A percentile compares a stretch with the other conserved stretches of the same genome.
Evolutionary conservation across 768 basidiomycete species (phyloP).

Genomic region (Dentipellis fragilis): DNA sequence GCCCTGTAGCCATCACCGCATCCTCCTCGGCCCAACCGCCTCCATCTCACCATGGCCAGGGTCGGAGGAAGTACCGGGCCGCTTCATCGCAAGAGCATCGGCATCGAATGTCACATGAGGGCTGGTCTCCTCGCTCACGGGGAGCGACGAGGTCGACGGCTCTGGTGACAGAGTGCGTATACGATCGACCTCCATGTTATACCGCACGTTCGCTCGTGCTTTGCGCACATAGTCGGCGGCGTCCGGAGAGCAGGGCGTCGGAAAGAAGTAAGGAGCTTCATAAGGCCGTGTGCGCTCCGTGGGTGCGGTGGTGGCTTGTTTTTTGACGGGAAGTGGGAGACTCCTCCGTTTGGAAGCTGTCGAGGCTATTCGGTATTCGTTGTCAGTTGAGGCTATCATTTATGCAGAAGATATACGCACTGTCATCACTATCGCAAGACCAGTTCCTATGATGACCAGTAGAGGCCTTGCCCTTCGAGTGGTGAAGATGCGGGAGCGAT

Average conservation of each 20-base stretch:
- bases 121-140: background rate
- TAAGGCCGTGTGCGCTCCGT: conserved; percentile 46
- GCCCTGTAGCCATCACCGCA: too few species aligned
- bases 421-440: too few species aligned
- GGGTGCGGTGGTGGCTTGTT: background rate
- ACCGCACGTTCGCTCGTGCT: conserved; percentile 2
- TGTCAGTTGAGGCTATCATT: too few species aligned
- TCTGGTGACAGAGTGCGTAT: background rate
- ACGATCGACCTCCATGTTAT: background rate
- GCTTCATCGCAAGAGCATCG: too few species aligned
- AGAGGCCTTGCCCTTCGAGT: too few species aligned
- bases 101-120: too few species aligned
- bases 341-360: background rate
- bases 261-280: conserved; percentile 53
- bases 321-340: background rate
- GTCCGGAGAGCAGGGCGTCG: conserved; percentile 33
- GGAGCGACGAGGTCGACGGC: background rate
- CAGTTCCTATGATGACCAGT: too few species aligned
- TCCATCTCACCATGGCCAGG: too few species aligned
- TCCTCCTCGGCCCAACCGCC: too few species aligned
- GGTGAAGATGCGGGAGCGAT: background rate
- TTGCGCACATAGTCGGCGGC: conserved; percentile 22
- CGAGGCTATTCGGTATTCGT: background rate
- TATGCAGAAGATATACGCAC: too few species aligned
- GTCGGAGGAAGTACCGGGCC: too few species aligned